Evolutionary conservation across 306 rosid species (phyloP), one percentile per base, ranked within the genome.

Genomic region (apple (Malus domestica)): DNA sequence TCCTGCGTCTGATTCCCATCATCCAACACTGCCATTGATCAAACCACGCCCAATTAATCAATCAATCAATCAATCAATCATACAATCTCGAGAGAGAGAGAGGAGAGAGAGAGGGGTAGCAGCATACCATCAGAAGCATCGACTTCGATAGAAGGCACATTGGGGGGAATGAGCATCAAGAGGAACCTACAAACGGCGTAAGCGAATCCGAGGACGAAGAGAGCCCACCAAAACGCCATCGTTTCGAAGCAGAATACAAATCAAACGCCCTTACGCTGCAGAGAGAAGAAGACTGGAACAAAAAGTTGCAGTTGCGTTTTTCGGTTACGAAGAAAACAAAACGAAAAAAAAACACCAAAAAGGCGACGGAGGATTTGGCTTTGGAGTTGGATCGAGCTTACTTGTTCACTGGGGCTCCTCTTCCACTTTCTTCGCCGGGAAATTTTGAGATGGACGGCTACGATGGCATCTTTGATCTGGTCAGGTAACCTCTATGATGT

Each of bases 171-270:
- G 78, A 95, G 99, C 81, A 87, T 74, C 74, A 92, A 83, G 65
- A 95, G 98, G 82, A 95, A 83, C 80, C 88, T 87, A 75, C 97
- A 87, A 79, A 95, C 78, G 73, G 84, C 97, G 87, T 89, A 92
- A 74, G 98, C 91, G 71, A 92, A 61, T 18, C 84, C 97, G 10
- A 95, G 78, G 78, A 95, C 96, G 63, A 95, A 10, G 68, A 90
- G 71, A 42, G 93, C 86, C 99, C 98, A 95, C 98, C 97, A 95
- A 67, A 95, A 88, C 61, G 90, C 88, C 96, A 90, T 92, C 59
- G 79, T 76, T 57, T 55, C 38, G 49, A 29, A 8, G 33, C 58
- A n/a, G 59, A 11, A 65, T 19, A 35, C 67, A 15, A 72, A 57
- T 33, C 18, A 66, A 66, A 66, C 12, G 46, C 16, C 70, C 55